phyloP scores from a whole-genome alignment of 305 asterid genomes.

The Plantago coronopus region DNA sequence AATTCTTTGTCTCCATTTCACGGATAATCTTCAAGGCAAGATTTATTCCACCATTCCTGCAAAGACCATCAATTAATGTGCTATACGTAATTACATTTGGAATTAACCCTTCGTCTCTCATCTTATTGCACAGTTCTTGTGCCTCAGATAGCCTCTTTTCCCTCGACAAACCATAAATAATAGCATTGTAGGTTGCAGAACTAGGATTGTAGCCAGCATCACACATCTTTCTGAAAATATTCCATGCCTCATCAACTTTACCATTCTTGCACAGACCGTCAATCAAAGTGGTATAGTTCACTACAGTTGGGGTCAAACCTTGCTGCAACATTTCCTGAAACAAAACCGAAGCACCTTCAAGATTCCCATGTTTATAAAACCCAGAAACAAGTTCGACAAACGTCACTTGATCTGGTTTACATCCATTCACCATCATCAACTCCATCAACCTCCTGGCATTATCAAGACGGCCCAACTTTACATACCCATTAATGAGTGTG shows the following conservation, averaged over 20 bases:
- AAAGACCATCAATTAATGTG: slow-evolving; percentile 72
- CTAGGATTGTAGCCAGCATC: slow-evolving; percentile 47
- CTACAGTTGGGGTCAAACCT: slow-evolving; percentile 71
- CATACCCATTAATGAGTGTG: slow-evolving; percentile 66
- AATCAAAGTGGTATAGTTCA: slow-evolving; percentile 61
- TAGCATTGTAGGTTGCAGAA: slow-evolving; percentile 64
- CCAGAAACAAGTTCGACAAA: slow-evolving; percentile 77
- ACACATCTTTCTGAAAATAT: slow-evolving; percentile 51
- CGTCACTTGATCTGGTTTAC: slow-evolving; percentile 70
- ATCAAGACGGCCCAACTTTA: slow-evolving; percentile 40
- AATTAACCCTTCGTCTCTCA: slow-evolving; percentile 53
- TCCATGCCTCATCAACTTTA: slow-evolving; percentile 61
- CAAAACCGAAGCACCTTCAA: slow-evolving; percentile 53
- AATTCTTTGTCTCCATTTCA: slow-evolving; percentile 60
- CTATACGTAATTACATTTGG: slow-evolving; percentile 82
- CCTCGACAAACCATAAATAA: slow-evolving; percentile 66
- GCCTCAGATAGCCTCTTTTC: slow-evolving; percentile 55
- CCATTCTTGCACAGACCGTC: slow-evolving; percentile 80
- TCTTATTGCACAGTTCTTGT: slow-evolving; percentile 43
- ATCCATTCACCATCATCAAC: slow-evolving; percentile 73
- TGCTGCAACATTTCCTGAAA: slow-evolving; percentile 69
- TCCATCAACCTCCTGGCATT: slow-evolving; percentile 79
- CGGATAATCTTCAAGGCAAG: slow-evolving; percentile 66
- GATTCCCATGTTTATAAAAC: slow-evolving; percentile 52
- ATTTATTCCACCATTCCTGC: slow-evolving; percentile 53